Conservation (phyloP, 192 early-diverging fungal species). For the Glomus cerebriforme region DNA sequence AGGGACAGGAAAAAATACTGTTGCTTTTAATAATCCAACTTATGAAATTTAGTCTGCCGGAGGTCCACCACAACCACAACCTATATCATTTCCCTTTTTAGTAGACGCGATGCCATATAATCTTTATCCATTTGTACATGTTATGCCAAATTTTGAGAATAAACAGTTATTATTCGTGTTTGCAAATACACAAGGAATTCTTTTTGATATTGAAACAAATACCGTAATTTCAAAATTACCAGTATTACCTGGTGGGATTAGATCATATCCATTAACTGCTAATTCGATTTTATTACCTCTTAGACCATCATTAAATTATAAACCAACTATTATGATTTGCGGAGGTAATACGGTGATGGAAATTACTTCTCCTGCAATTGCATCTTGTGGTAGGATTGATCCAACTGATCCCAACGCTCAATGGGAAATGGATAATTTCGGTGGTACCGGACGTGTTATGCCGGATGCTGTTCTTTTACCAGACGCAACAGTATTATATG, state of each 20-base stretch:
- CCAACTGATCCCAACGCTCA: slow-evolving; percentile 39
- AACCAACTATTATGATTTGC: slow-evolving; percentile 59
- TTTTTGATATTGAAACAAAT: slow-evolving; percentile 48
- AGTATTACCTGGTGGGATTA: slow-evolving; percentile 44
- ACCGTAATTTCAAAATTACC: slow-evolving; percentile 45
- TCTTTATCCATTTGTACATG: slow-evolving; percentile 54
- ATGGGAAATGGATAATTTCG: slow-evolving; percentile 55
- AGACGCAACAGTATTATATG: slow-evolving; percentile 55
- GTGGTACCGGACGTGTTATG: slow-evolving; percentile 53
- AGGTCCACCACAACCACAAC: slow-evolving; percentile 7
- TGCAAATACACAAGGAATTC: slow-evolving; percentile 52
- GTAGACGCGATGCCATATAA: slow-evolving; percentile 54
- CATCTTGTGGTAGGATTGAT: slow-evolving; percentile 56
- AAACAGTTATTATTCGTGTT: slow-evolving; percentile 52
- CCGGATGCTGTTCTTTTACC: slow-evolving; percentile 52
- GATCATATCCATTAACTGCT: slow-evolving; percentile 64
- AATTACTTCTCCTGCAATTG: slow-evolving; percentile 35
- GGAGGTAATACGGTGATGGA: slow-evolving; percentile 52
- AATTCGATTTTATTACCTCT: slow-evolving; percentile 59
- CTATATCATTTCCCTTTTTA: slow-evolving; percentile 46
- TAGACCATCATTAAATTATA: slow-evolving; percentile 55
- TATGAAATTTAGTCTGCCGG: slow-evolving; percentile 36
- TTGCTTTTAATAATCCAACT: slow-evolving; percentile 49
- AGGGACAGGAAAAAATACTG: slow-evolving; percentile 44
- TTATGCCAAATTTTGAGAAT: slow-evolving; percentile 37